Evolutionary conservation across 1,284 basidiomycete genomes (phyloP), one percentile per base, ranked within the genome.

Genomic region (Exobasidium cylindrosporum): DNA sequence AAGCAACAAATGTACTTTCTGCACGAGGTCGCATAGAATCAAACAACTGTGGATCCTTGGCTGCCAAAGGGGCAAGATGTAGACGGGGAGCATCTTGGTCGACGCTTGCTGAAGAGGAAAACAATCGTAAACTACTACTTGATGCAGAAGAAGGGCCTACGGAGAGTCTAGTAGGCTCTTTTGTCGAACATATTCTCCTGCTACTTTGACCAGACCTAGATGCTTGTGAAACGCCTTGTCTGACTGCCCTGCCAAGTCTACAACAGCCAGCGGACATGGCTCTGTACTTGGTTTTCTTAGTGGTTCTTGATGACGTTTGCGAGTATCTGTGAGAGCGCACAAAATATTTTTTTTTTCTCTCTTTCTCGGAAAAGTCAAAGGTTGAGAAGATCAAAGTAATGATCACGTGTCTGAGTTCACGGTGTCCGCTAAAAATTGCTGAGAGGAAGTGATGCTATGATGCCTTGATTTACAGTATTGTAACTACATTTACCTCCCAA

Each of bases 11-110:
- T 1, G 72, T 63, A 1, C 74, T 66, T 3, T 70, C 61, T 10
- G 67, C 69, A 23, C 66, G 68, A n/a, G 72, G 68, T 17, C 69
- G 68, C 11, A 78, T 61, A 10, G 74, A 65, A 21, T 72, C 63
- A 61, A 74, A 79, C n/a, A 76, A 61, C 23, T 64, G 56, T 2
- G 75, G 74, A 28, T 76, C 66, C n/a, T 53, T n/a, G 0, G 75
- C 69, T 24, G 75, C 77, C 1, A 79, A 55, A 1, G 64, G 61
- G 3, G 77, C 74, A 26, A 79, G 60, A 45, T 66, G 72, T 0
- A 63, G 63, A 17, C 62, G 58, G 23, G 75, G 75, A n/a, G 67
- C 53, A 47, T 65, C 64, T 30, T 28, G 45, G 1, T 52, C 24
- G 0, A 57, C 40, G 21, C 13, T 24, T 5, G 47, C 14, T 13